These are phyloP conservation scores for Globisporangium perplexum DNA, from an alignment of 352 stramenopile species.

Conservation along the genomic window DNA sequence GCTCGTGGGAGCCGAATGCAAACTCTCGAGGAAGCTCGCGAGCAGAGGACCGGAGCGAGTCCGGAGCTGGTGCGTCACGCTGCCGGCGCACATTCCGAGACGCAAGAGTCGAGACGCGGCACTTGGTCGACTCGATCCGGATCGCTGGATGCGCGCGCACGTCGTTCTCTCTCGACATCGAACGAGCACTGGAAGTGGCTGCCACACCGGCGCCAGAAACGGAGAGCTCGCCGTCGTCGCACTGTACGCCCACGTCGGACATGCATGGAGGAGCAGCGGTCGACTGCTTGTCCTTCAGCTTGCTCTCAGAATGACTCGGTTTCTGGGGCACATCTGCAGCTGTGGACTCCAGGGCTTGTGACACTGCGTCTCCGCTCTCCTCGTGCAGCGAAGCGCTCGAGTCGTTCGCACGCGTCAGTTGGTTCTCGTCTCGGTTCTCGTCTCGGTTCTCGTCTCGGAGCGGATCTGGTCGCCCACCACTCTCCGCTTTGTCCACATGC, in stretches of 20 bases:
- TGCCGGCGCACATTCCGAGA: background rate
- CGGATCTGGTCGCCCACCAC: background rate
- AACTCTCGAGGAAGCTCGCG: background rate
- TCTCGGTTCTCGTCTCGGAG: background rate
- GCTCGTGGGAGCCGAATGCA: slow-evolving; percentile 10
- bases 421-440: too few relatives aligned
- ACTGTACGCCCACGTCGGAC: slow-evolving; percentile 26
- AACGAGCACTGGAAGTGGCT: too few relatives aligned
- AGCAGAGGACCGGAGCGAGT: background rate
- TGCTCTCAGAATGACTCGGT: background rate
- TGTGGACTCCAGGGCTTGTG: background rate
- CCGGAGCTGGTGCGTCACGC: background rate
- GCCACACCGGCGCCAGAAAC: background rate
- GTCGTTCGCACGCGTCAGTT: background rate
- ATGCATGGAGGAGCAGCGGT: background rate
- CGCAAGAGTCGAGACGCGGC: too few relatives aligned
- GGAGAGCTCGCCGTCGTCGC: slow-evolving; percentile 15
- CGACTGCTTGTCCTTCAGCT: background rate
- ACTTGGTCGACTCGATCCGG: slow-evolving; percentile 1
- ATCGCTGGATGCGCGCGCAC: background rate
- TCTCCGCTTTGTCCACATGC: slow-evolving; percentile 12
- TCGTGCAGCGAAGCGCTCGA: background rate
- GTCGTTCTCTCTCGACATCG: background rate
- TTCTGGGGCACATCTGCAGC: background rate
- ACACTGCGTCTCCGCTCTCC: background rate